These are phyloP conservation scores for Gracilaria domingensis DNA, from an alignment of 23 red algal genomes.

Conservation along the genomic window DNA sequence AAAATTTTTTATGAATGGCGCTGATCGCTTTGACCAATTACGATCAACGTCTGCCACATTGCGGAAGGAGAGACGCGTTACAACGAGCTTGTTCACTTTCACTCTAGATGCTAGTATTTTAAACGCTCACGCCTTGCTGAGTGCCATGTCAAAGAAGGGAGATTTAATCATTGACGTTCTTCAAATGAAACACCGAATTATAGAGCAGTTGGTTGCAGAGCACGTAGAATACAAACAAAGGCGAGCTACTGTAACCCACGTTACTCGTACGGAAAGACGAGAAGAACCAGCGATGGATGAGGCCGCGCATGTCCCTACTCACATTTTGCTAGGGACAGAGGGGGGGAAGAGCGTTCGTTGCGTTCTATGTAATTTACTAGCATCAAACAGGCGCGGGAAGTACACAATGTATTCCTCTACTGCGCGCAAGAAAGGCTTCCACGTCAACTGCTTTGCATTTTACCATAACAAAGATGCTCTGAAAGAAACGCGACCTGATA, in stretches of 20 bases:
- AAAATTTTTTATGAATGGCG: conserved; percentile 1
- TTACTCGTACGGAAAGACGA: neutral
- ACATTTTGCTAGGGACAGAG: conserved; percentile 3
- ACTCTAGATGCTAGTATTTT: neutral
- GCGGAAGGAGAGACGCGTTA: neutral
- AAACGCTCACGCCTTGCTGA: conserved; percentile 2
- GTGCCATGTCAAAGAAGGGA: neutral
- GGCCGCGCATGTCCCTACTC: neutral
- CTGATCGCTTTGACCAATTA: neutral
- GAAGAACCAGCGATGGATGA: neutral
- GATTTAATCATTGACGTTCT: neutral
- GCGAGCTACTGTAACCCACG: neutral
- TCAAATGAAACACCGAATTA: conserved; percentile 11
- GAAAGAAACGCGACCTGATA: neutral
- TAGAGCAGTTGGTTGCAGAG: neutral
- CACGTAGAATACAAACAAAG: conserved; percentile 15
- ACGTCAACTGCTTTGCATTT: conserved; percentile 38
- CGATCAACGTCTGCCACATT: conserved; percentile 4
- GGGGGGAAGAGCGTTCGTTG: neutral
- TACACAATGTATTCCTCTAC: conserved; percentile 31
- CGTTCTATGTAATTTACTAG: neutral
- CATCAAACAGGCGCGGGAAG: neutral
- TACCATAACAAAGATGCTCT: conserved; percentile 1
- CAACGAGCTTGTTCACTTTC: neutral
- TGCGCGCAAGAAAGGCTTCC: neutral